Percentiles rank a stretch among this genome's conserved stretches.
Conservation (phyloP, 768 basidiomycete species). For the Hericium rajendrae region DNA sequence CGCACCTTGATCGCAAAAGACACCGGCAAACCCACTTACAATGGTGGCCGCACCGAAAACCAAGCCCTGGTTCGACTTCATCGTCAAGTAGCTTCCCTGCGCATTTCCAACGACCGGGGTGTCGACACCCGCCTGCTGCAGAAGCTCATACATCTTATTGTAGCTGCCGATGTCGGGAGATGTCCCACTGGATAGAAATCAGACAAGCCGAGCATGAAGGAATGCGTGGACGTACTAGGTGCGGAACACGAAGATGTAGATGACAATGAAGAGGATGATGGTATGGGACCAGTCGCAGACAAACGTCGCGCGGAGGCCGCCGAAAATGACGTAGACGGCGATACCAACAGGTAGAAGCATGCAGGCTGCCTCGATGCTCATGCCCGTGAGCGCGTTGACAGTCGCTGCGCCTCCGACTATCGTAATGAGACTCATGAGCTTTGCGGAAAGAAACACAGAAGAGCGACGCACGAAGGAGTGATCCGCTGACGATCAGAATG, state of each 20-base stretch:
- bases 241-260: slow-evolving; percentile 22
- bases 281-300: slow-evolving; percentile 23
- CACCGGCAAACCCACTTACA: slow-evolving; percentile 34
- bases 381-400: slow-evolving; percentile 31
- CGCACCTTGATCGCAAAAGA: slow-evolving; percentile 42
- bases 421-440: no score
- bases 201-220: not conserved
- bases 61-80: slow-evolving; percentile 39
- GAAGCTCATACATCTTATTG: slow-evolving; percentile 34
- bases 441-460: not conserved
- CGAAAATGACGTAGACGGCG: slow-evolving; percentile 27
- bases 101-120: slow-evolving; percentile 39
- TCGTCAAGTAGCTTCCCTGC: slow-evolving; percentile 44
- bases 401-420: slow-evolving; percentile 30
- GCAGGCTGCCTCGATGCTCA: slow-evolving; percentile 29
- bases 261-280: slow-evolving; percentile 26
- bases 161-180: slow-evolving; percentile 28
- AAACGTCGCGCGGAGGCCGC: slow-evolving; percentile 27
- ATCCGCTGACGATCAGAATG: slow-evolving; percentile 41
- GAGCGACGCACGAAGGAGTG: slow-evolving; percentile 32
- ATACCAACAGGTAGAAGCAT: slow-evolving; percentile 33
- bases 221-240: slow-evolving; percentile 19
- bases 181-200: not conserved
- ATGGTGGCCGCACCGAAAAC: slow-evolving; percentile 32
- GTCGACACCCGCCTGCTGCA: slow-evolving; percentile 34